phyloP scores from a whole-genome alignment of 163 green algal genomes.

The Scenedesmus sp. region DNA sequence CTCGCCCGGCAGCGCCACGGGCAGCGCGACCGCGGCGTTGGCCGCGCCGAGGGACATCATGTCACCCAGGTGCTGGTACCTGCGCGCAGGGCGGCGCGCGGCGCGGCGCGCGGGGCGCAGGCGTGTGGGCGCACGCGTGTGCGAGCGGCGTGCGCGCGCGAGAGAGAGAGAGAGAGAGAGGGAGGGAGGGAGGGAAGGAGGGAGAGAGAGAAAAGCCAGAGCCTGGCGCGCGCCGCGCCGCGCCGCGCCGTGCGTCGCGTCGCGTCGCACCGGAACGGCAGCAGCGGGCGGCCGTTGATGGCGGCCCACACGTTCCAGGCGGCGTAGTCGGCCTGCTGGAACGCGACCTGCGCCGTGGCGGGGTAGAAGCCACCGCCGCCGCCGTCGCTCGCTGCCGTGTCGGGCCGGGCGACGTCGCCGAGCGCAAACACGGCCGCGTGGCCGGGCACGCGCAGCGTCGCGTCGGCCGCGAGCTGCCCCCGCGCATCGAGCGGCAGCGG shows the following conservation, averaged over 20 bases:
- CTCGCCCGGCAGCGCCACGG: constrained; percentile 63
- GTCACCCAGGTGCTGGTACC: constrained; percentile 95
- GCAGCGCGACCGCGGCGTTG: constrained; percentile 86
- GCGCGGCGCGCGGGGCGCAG: no score
- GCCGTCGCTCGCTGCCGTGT: background rate
- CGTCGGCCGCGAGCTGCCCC: constrained; percentile 65
- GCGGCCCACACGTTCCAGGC: constrained; percentile 97
- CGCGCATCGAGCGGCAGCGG: constrained; percentile 68
- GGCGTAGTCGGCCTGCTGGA: constrained; percentile 97
- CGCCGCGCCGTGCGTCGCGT: no score
- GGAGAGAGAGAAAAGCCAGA: background rate
- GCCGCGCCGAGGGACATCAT: constrained; percentile 92
- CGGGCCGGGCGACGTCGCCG: constrained; percentile 78
- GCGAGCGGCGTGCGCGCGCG: no score
- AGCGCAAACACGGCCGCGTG: constrained; percentile 90
- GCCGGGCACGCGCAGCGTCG: constrained; percentile 76
- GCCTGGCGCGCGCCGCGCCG: background rate
- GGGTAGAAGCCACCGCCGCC: constrained; percentile 23
- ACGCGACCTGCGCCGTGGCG: constrained; percentile 89
- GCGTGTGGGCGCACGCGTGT: no score
- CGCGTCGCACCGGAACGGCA: constrained; percentile 90
- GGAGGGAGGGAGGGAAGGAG: background rate
- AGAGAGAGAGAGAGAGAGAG: no score
- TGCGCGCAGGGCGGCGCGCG: constrained; percentile 22
- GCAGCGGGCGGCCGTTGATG: constrained; percentile 87